Evolutionary conservation across 371 early-diverging fungal genomes (phyloP), one percentile per base, ranked within the genome.

Genomic region (Chytridium lagenaria): DNA sequence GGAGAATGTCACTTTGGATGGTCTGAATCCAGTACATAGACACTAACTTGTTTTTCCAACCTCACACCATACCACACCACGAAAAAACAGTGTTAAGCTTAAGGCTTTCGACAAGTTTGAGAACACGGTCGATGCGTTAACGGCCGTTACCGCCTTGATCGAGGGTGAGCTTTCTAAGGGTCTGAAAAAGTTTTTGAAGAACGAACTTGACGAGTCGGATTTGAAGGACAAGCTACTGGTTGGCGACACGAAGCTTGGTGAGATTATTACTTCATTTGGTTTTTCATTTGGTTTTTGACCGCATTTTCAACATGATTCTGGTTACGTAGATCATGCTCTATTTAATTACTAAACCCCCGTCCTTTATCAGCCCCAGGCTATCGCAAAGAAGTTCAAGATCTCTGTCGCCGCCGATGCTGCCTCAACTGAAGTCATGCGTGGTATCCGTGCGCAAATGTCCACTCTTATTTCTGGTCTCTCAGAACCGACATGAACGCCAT

Each of bases 51-150:
- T 52, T 26, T 26, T 52, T 52, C 57, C n/a, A n/a, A n/a, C n/a
- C n/a, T n/a, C n/a, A n/a, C n/a, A n/a, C n/a, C n/a, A n/a, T n/a
- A n/a, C n/a, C n/a, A n/a, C n/a, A n/a, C n/a, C n/a, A n/a, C n/a
- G n/a, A n/a, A n/a, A n/a, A n/a, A n/a, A n/a, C n/a, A 93, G 93
- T 69, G 87, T 96, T 67, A 96, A 97, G 89, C 89, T 98, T 72
- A 88, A 94, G 81, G 94, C 95, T 68, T 96, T 96, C 86, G 89
- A 92, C 76, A 97, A 96, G 85, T 99, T 98, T 79, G 96, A 95
- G 80, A 96, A 95, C 89, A 98, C 97, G 50, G 93, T 93, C 68
- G 97, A 96, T 77, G 97, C 98, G 31, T 87, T 99, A 80, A 89
- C 94, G 63, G 96, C 97, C 26, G 94, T 93, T 69, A 95, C 95